These are phyloP conservation scores for Eutreptiella sp. DNA, from an alignment of 208 protist genomes.

Conservation along the genomic window DNA sequence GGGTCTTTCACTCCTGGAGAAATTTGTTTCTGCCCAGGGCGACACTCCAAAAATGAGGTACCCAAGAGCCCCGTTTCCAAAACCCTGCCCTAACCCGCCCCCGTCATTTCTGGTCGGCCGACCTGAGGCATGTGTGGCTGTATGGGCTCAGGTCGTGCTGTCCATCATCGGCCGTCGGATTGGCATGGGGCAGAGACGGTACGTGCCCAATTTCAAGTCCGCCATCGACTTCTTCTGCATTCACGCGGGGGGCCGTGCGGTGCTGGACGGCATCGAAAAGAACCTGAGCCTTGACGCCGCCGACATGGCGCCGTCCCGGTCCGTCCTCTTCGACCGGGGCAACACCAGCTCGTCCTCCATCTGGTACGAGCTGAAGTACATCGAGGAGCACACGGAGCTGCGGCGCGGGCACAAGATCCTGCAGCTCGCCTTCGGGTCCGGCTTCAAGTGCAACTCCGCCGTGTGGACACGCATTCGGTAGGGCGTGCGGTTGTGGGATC, in stretches of 20 bases:
- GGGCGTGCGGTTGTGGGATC: too few relatives aligned
- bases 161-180: slow-evolving; percentile 30
- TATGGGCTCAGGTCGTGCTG: too few relatives aligned
- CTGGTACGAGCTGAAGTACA: slow-evolving; percentile 63
- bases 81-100: too few relatives aligned
- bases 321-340: slow-evolving; percentile 51
- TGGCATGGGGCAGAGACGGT: slow-evolving; percentile 31
- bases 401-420: slow-evolving; percentile 47
- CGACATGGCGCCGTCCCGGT: slow-evolving; percentile 47
- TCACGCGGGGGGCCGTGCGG: slow-evolving; percentile 59
- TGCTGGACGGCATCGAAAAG: slow-evolving; percentile 56
- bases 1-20: too few relatives aligned
- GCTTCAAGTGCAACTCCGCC: slow-evolving; percentile 59
- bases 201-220: slow-evolving; percentile 53
- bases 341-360: slow-evolving; percentile 57
- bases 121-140: slow-evolving; percentile 45
- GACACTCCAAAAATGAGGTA: too few relatives aligned
- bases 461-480: slow-evolving; percentile 38
- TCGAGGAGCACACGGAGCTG: slow-evolving; percentile 42
- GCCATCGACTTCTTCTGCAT: slow-evolving; percentile 61
- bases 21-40: too few relatives aligned
- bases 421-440: slow-evolving; percentile 61
- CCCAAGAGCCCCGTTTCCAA: too few relatives aligned
- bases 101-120: slow-evolving; percentile 47
- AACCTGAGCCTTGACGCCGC: slow-evolving; percentile 41